phyloP scores from a whole-genome alignment of 768 basidiomycete species.

The Leccinum subtestaceum region DNA sequence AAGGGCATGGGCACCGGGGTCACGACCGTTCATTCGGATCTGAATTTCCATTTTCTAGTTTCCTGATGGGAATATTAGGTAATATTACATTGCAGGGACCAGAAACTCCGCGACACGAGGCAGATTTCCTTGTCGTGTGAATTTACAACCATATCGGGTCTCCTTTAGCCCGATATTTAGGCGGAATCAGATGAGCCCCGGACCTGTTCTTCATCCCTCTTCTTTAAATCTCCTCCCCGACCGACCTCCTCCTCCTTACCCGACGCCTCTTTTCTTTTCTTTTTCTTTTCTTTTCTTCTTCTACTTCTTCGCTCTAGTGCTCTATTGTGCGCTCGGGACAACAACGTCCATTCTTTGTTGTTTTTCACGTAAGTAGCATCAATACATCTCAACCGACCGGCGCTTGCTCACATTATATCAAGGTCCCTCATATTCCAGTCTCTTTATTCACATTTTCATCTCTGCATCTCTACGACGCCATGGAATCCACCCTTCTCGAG shows the following conservation, averaged over 20 bases:
- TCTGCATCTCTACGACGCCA: conserved; percentile 36
- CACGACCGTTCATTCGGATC: conserved; percentile 12
- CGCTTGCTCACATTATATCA: conserved; percentile 12
- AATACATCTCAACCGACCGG: background rate
- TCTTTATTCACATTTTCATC: conserved; percentile 34
- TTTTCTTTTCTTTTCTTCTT: conserved; percentile 24
- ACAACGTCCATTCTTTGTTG: conserved; percentile 30
- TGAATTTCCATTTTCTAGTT: background rate
- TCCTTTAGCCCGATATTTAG: conserved; percentile 31
- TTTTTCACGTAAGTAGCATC: conserved; percentile 32
- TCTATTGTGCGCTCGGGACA: conserved; percentile 35
- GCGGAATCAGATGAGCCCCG: conserved; percentile 26
- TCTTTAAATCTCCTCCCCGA: conserved; percentile 17
- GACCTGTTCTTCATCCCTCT: conserved; percentile 30
- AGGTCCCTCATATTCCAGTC: conserved; percentile 34
- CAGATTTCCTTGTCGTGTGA: conserved; percentile 17
- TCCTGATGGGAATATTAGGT: conserved; percentile 29
- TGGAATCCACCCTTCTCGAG: conserved; percentile 53
- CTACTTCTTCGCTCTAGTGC: conserved; percentile 29
- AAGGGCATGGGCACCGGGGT: conserved; percentile 31
- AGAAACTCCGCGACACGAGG: conserved; percentile 36
- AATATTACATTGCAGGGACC: conserved; percentile 32
- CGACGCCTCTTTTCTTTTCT: conserved; percentile 39
- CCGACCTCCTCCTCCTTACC: conserved; percentile 32
- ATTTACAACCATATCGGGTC: conserved; percentile 7